Conservation (phyloP, 805 yeast species). For the Wickerhamomyces mucosus region DNA sequence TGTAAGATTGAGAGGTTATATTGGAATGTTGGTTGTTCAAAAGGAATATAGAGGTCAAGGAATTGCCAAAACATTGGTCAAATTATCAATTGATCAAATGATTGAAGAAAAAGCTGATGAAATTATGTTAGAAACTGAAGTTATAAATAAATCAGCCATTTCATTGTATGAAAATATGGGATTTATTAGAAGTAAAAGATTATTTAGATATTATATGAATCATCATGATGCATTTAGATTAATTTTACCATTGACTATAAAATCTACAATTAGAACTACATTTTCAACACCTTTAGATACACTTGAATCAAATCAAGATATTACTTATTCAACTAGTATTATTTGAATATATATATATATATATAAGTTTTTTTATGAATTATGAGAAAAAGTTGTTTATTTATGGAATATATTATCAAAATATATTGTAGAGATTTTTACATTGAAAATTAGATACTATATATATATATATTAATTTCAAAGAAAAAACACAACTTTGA, state of each 20-base stretch:
- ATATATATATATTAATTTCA: neutral
- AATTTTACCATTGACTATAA: slow-evolving; percentile 68
- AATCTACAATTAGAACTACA: slow-evolving; percentile 43
- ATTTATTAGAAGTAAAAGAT: slow-evolving; percentile 61
- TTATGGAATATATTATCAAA: neutral
- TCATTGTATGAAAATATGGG: slow-evolving; percentile 67
- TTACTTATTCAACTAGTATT: neutral
- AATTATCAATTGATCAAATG: slow-evolving; percentile 56
- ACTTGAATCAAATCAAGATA: neutral
- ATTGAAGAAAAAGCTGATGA: slow-evolving; percentile 66
- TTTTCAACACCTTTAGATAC: slow-evolving; percentile 28
- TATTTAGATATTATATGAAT: slow-evolving; percentile 81
- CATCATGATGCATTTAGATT: slow-evolving; percentile 90
- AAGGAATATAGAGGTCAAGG: slow-evolving; percentile 65
- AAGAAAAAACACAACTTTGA: neutral
- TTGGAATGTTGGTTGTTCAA: slow-evolving; percentile 91
- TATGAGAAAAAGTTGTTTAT: too few relatives aligned
- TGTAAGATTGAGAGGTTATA: slow-evolving; percentile 76
- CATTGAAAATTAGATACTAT: neutral
- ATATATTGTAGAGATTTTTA: slow-evolving; percentile 1
- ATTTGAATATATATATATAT: neutral
- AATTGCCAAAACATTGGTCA: slow-evolving; percentile 68
- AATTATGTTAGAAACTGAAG: slow-evolving; percentile 89
- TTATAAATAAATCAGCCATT: slow-evolving; percentile 63
- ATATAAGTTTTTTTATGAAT: too few relatives aligned